These are phyloP conservation scores for Babesia sp. DNA, from an alignment of 169 alveolate species.

Conservation along the genomic window DNA sequence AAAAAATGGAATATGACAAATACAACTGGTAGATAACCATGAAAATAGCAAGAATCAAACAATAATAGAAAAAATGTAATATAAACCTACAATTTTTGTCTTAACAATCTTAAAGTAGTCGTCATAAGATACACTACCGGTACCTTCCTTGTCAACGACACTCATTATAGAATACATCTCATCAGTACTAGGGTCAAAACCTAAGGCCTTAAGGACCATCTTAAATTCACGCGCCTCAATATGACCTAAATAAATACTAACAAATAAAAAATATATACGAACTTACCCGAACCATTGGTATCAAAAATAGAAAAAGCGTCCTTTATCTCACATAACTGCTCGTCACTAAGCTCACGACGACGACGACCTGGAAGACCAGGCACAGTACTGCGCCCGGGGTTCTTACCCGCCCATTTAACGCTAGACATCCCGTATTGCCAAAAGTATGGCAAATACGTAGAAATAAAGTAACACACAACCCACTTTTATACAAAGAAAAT, in stretches of 20 bases:
- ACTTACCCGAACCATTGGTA: constrained; percentile 91
- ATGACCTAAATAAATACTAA: constrained; percentile 67
- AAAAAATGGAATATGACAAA: not conserved
- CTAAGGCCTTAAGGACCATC: constrained; percentile 99
- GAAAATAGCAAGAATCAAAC: not conserved
- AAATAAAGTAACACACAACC: no score
- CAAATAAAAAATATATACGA: not conserved
- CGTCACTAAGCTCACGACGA: constrained; percentile 87
- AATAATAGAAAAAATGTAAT: not conserved
- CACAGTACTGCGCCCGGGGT: constrained; percentile 7
- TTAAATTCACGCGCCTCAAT: constrained; percentile 95
- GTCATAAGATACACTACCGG: constrained; percentile 81
- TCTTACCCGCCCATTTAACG: constrained; percentile 17
- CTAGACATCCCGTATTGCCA: constrained; percentile 19
- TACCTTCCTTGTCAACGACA: constrained; percentile 92
- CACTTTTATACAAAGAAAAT: no score
- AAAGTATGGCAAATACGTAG: not conserved
- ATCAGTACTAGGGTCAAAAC: constrained; percentile 97
- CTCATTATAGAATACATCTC: constrained; percentile 91
- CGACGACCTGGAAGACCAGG: not conserved
- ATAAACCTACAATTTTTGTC: constrained; percentile 69
- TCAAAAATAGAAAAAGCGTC: constrained; percentile 98
- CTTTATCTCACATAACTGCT: constrained; percentile 92
- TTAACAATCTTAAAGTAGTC: constrained; percentile 82
- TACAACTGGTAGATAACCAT: not conserved